These are phyloP conservation scores for Penicillium psychrosexuale DNA, from an alignment of 2,329 filamentous ascomycete species.

Conservation along the genomic window DNA sequence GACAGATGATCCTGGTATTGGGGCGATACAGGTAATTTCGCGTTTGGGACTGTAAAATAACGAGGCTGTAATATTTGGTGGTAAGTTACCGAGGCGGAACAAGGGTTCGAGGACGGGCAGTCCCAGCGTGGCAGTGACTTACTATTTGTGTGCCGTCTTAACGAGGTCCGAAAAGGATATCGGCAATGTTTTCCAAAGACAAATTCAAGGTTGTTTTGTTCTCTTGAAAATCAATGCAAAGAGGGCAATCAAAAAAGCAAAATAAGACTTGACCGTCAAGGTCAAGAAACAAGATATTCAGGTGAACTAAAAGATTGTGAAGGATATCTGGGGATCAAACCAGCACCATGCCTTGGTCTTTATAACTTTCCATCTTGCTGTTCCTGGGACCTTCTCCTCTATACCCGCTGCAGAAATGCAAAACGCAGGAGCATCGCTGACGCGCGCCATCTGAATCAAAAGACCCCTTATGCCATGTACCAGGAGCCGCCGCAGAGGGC, in stretches of 20 bases:
- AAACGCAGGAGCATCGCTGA: not conserved
- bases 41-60: not conserved
- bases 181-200: not conserved
- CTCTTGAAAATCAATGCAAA: not conserved
- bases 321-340: not conserved
- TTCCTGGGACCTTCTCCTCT: not conserved
- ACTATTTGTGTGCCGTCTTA: not conserved
- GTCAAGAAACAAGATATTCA: not conserved
- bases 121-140: not conserved
- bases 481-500: not conserved
- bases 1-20: not conserved
- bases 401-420: not conserved
- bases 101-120: not conserved
- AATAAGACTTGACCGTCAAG: not conserved
- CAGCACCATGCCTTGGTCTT: not conserved
- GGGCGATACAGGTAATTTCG: not conserved
- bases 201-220: not conserved
- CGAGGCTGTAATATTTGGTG: not conserved
- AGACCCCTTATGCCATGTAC: not conserved
- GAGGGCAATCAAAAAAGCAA: not conserved
- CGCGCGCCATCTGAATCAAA: slow-evolving; percentile 17
- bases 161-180: not conserved
- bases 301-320: not conserved
- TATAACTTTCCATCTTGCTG: not conserved
- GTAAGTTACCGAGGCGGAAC: not conserved